phyloP scores from a whole-genome alignment of 2,329 filamentous ascomycete genomes.

The Pseudocercospora cruenta region DNA sequence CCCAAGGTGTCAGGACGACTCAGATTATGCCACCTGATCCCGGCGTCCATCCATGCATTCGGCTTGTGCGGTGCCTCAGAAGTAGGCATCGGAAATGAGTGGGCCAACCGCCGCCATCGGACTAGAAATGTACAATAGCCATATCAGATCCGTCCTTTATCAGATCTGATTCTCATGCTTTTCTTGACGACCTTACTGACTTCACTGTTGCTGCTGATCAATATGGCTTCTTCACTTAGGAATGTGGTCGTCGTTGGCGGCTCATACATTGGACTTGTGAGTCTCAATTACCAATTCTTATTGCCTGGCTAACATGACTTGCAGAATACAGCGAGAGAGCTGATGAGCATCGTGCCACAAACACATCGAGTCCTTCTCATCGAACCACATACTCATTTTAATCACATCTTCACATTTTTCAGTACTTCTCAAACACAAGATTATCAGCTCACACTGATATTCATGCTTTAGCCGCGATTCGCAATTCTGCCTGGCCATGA shows the following conservation, averaged over 20 bases:
- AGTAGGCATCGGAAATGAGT: background rate
- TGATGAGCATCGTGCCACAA: slow-evolving; percentile 24
- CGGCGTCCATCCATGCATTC: background rate
- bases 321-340: slow-evolving; percentile 23
- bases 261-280: slow-evolving; percentile 27
- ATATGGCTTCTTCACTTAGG: slow-evolving; percentile 19
- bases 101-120: background rate
- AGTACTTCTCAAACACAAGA: background rate
- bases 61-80: background rate
- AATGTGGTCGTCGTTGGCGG: slow-evolving; percentile 30
- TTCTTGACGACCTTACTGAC: background rate
- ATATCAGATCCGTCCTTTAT: background rate
- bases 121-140: background rate
- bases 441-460: background rate
- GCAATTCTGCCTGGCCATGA: slow-evolving; percentile 28
- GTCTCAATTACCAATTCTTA: background rate
- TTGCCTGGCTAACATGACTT: background rate
- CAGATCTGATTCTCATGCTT: background rate
- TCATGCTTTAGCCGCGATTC: slow-evolving; percentile 22
- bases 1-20: background rate
- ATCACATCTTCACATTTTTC: slow-evolving; percentile 30
- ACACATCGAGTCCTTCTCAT: slow-evolving; percentile 27
- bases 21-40: background rate
- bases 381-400: slow-evolving; percentile 28
- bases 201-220: background rate